phyloP scores from a whole-genome alignment of 2,329 filamentous ascomycete genomes.

The Dactylonectria estremocensis region DNA sequence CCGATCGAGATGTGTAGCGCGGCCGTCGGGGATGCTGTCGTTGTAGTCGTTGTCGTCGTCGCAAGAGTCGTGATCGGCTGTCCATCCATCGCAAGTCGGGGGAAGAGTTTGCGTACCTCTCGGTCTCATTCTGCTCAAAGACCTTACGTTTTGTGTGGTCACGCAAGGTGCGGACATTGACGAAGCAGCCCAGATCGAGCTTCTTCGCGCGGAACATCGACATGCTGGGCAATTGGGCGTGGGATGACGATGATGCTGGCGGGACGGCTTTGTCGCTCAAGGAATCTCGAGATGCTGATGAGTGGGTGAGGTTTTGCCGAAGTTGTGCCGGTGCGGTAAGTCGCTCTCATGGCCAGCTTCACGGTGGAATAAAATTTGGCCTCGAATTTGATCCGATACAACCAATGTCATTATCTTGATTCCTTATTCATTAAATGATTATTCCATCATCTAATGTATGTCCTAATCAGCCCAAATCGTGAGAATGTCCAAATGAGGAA shows the following conservation, averaged over 20 bases:
- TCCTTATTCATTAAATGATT: background rate
- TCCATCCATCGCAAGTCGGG: background rate
- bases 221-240: slow-evolving; percentile 66
- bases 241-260: slow-evolving; percentile 37
- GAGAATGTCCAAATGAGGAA: slow-evolving; percentile 12
- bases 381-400: too few relatives aligned
- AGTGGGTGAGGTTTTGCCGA: slow-evolving; percentile 30
- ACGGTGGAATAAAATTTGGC: too few relatives aligned
- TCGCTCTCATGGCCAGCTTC: too few relatives aligned
- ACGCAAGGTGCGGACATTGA: slow-evolving; percentile 89
- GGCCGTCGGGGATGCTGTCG: background rate
- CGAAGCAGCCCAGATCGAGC: slow-evolving; percentile 88
- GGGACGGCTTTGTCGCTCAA: slow-evolving; percentile 28
- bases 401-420: background rate
- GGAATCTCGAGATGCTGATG: slow-evolving; percentile 28
- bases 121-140: slow-evolving; percentile 87
- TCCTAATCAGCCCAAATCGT: slow-evolving; percentile 2
- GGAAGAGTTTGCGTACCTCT: slow-evolving; percentile 74
- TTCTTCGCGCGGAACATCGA: slow-evolving; percentile 92
- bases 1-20: too few relatives aligned
- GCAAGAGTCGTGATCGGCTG: background rate
- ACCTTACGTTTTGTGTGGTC: slow-evolving; percentile 98
- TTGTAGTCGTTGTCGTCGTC: background rate
- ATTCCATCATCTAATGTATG: background rate
- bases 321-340: slow-evolving; percentile 19